phyloP scores from a whole-genome alignment of 257 asterid genomes.

The Lantana camara region DNA sequence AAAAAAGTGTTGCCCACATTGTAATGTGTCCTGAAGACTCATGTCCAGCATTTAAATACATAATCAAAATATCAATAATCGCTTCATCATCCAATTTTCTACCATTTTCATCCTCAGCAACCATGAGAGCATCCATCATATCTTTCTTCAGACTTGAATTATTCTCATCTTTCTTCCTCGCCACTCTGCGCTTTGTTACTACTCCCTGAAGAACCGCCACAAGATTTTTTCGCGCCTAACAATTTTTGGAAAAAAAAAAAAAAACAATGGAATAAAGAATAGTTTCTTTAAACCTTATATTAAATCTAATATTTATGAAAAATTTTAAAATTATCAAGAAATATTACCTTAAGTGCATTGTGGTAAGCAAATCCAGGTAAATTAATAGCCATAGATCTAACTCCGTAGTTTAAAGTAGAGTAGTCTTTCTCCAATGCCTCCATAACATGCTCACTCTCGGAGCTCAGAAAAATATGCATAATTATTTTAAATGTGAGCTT shows the following conservation, averaged over 20 bases:
- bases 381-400: conserved; percentile 82
- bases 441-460: conserved; percentile 56
- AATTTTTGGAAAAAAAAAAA: background rate
- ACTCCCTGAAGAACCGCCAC: conserved; percentile 52
- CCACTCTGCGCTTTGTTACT: conserved; percentile 56
- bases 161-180: conserved; percentile 22
- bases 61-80: conserved; percentile 71
- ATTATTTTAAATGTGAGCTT: conserved; percentile 77
- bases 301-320: too few species aligned
- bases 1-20: conserved; percentile 79
- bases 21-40: conserved; percentile 87
- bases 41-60: conserved; percentile 96
- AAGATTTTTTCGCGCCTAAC: conserved; percentile 83
- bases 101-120: conserved; percentile 67
- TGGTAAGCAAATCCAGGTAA: conserved; percentile 83
- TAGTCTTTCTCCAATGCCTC: conserved; percentile 75
- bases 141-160: conserved; percentile 39
- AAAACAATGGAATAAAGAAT: too few species aligned
- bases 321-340: background rate
- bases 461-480: conserved; percentile 77
- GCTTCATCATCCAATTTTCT: conserved; percentile 65
- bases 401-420: conserved; percentile 66
- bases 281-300: too few species aligned
- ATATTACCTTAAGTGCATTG: conserved; percentile 73
- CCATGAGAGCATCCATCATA: conserved; percentile 79